phyloP scores from a whole-genome alignment of 2,329 filamentous ascomycete species.

The Fonsecaea monophora region DNA sequence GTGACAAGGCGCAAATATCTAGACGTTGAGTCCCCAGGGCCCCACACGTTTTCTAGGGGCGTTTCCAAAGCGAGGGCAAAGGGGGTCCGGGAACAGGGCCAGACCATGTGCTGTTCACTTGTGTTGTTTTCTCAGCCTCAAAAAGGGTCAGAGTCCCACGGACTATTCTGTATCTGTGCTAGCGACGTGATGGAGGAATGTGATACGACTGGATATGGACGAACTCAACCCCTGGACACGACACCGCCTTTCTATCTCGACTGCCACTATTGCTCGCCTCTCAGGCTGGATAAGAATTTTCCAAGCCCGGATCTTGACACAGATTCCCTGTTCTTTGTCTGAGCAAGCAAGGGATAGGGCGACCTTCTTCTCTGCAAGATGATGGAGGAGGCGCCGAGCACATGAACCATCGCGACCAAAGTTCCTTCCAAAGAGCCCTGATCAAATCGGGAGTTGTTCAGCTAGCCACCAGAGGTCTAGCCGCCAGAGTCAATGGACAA shows the following conservation, averaged over 20 bases:
- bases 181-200: neutral
- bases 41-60: neutral
- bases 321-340: neutral
- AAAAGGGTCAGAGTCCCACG: neutral
- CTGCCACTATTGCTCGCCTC: neutral
- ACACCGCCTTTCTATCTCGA: neutral
- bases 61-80: neutral
- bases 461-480: constrained; percentile 2
- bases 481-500: neutral
- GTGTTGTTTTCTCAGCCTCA: neutral
- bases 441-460: neutral
- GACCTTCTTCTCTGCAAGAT: neutral
- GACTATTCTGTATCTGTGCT: neutral
- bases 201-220: neutral
- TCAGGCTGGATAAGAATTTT: neutral
- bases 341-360: neutral
- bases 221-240: neutral
- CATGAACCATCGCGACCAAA: neutral
- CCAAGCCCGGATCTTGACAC: neutral
- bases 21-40: neutral
- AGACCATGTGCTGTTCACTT: neutral
- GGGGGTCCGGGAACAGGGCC: neutral
- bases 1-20: neutral
- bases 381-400: neutral
- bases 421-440: constrained; percentile 4